A percentile compares a stretch with the other conserved stretches of the same genome.
Evolutionary conservation across 805 yeast genomes (phyloP).

Genomic region (Crinitomyces ghanaensis): DNA sequence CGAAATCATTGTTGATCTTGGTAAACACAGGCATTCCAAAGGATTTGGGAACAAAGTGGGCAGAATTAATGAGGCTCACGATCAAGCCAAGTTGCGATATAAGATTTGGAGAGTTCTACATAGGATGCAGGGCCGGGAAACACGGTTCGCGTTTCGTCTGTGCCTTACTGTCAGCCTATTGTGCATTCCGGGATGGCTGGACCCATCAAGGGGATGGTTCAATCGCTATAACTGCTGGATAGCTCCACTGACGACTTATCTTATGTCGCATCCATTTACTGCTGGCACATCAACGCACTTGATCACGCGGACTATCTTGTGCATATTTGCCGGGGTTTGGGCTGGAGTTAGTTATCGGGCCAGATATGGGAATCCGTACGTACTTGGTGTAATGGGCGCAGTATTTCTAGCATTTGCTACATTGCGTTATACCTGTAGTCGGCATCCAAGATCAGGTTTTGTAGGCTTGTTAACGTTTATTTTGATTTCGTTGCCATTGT

Average conservation of each 20-base stretch:
- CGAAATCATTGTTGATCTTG: conserved; percentile 34
- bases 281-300: conserved; percentile 21
- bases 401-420: conserved; percentile 27
- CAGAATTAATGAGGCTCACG: conserved; percentile 1
- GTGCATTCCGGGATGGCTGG: conserved; percentile 35
- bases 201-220: conserved; percentile 33
- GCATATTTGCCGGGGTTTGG: conserved; percentile 35
- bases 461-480: conserved; percentile 33
- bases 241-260: conserved; percentile 30
- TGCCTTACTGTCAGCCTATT: conserved; percentile 29
- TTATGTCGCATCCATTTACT: conserved; percentile 31
- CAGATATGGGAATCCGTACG: conserved; percentile 29
- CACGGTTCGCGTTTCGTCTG: conserved; percentile 35
- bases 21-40: conserved; percentile 28
- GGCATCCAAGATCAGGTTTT: conserved; percentile 35
- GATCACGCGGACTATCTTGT: conserved; percentile 25
- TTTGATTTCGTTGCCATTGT: conserved; percentile 28
- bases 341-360: conserved; percentile 37
- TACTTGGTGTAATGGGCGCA: conserved; percentile 32
- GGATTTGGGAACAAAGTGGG: not conserved
- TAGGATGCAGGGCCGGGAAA: conserved; percentile 27
- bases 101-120: conserved; percentile 30
- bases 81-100: conserved; percentile 19
- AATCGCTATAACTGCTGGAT: conserved; percentile 33
- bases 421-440: conserved; percentile 26